Evolutionary conservation across 768 basidiomycete species (phyloP), one percentile per base, ranked within the genome.

Genomic region (Mycena vitilis): DNA sequence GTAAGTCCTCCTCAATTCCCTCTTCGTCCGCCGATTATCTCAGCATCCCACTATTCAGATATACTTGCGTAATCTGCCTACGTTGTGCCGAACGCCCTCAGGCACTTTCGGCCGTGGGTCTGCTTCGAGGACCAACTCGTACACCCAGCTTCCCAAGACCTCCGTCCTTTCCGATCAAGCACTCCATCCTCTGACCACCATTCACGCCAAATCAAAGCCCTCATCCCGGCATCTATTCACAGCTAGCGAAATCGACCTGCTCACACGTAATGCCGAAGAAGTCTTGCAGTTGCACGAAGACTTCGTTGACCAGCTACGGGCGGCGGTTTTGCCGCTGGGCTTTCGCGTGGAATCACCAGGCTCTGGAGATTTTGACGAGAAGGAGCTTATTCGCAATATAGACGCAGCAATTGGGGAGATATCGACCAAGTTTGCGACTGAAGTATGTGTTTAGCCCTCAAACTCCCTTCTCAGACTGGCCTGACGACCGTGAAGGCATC

Each of bases 251-350:
- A 77, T 92, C 23, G 86, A 87, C 53, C 66, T 82, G 5, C 77
- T 95, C 64, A 86, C 85, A 48, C 87, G 93, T 49, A 94, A 94
- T 80, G 87, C 89, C 5, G 86, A 85, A 65, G 86, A 91, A 36
- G 81, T 95, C 25, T 83, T 95, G 60, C 79, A 83, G 30, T 78
- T 93, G 16, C 94, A 95, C 68, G 90, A 93, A 75, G 80, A 82
- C 11, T 88, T 95, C 51, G 83, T 89, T n/a, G 77, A 76, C 58
- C 86, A 87, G 70, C 83, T 95, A 49, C 78, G 82, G 42, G 75
- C 76, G 5, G 84, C 84, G 23, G 76, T 91, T 44, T 75, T 79
- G 23, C 85, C 86, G 12, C 80, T 88, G 12, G 90, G 90, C 8
- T 83, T 89, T 70, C 70, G 78, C 6, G 79, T 86, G 76, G 77